Evolutionary conservation across 805 yeast species (phyloP).

Genomic region (Myxozyma kluyveri): DNA sequence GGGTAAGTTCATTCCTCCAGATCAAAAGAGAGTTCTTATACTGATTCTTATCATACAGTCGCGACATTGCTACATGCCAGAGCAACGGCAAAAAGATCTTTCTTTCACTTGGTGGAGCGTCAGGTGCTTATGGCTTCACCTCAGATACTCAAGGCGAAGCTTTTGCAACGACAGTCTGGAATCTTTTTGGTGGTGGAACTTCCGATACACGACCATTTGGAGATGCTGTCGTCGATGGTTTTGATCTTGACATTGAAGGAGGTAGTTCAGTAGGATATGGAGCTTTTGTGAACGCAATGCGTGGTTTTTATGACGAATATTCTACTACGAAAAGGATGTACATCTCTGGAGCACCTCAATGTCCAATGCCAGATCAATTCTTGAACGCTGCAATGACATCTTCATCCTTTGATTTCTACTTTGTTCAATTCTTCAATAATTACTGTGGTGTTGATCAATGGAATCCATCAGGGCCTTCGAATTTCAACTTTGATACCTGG

Average conservation of each 20-base stretch:
- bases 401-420: conserved; percentile 56
- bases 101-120: conserved; percentile 59
- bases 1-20: conserved; percentile 38
- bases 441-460: conserved; percentile 40
- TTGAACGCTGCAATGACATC: conserved; percentile 44
- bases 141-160: conserved; percentile 47
- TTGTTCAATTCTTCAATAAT: conserved; percentile 68
- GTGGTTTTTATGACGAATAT: conserved; percentile 38
- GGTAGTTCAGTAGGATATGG: conserved; percentile 50
- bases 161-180: conserved; percentile 47
- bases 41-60: too few species aligned
- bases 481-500: conserved; percentile 50
- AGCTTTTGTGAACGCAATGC: conserved; percentile 44
- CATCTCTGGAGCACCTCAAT: conserved; percentile 67
- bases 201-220: conserved; percentile 46
- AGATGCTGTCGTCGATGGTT: conserved; percentile 62
- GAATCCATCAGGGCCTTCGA: conserved; percentile 9
- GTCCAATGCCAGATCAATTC: conserved; percentile 58
- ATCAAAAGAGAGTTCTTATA: too few species aligned
- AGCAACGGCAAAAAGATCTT: conserved; percentile 65
- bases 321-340: conserved; percentile 42
- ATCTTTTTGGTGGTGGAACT: conserved; percentile 48
- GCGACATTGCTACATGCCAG: conserved; percentile 73
- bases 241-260: conserved; percentile 61
- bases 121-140: conserved; percentile 52